Percentiles rank a stretch among this genome's conserved stretches.
phyloP scores from a whole-genome alignment of 1,139 yeast genomes.

The Blastobotrys capitulatus region DNA sequence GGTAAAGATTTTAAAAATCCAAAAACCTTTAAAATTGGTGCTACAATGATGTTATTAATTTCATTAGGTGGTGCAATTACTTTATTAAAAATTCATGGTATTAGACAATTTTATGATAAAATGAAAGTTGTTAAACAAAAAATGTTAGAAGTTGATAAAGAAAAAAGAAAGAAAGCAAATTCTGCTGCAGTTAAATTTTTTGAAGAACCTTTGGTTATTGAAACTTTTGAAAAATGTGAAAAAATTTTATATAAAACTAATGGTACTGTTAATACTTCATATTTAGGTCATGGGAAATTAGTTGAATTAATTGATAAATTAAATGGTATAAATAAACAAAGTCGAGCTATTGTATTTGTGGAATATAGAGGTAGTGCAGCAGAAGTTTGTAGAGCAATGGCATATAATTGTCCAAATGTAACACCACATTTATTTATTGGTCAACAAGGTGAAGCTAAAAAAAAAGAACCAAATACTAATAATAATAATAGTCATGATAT shows the following conservation, averaged over 20 bases:
- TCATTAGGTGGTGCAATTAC: slow-evolving; percentile 59
- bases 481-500: background rate
- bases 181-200: slow-evolving; percentile 39
- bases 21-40: slow-evolving; percentile 24
- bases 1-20: slow-evolving; percentile 17
- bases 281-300: slow-evolving; percentile 73
- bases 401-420: slow-evolving; percentile 39
- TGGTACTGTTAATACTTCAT: slow-evolving; percentile 34
- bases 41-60: slow-evolving; percentile 48
- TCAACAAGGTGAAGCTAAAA: slow-evolving; percentile 40
- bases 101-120: slow-evolving; percentile 62
- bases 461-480: background rate
- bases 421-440: slow-evolving; percentile 90
- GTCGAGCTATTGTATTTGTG: slow-evolving; percentile 81
- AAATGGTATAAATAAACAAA: slow-evolving; percentile 40
- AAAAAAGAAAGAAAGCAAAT: slow-evolving; percentile 25
- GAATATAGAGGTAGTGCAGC: slow-evolving; percentile 86
- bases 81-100: slow-evolving; percentile 70
- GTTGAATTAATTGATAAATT: slow-evolving; percentile 56
- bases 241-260: slow-evolving; percentile 29
- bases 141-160: slow-evolving; percentile 14
- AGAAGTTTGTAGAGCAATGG: slow-evolving; percentile 71
- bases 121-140: slow-evolving; percentile 20
- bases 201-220: slow-evolving; percentile 43
- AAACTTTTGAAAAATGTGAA: slow-evolving; percentile 44